Evolutionary conservation across 306 rosid genomes (phyloP).

Genomic region (Heteromeles arbutifolia): DNA sequence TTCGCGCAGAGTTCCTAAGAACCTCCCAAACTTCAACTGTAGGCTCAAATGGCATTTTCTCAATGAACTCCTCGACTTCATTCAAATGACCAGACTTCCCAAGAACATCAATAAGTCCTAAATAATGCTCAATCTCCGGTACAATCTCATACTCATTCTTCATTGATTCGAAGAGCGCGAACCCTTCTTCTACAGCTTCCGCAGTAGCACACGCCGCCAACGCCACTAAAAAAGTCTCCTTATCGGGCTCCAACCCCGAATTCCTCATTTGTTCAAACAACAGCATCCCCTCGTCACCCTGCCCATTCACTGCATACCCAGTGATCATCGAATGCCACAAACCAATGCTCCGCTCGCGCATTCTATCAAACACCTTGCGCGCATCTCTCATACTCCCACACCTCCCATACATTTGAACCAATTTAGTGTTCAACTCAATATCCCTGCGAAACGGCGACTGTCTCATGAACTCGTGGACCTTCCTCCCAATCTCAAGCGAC

Average conservation of each 20-base stretch:
- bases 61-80: conserved; percentile 67
- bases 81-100: conserved; percentile 65
- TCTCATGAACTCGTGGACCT: conserved; percentile 45
- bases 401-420: conserved; percentile 41
- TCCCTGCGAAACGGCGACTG: conserved; percentile 40
- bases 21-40: conserved; percentile 40
- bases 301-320: conserved; percentile 48
- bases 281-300: conserved; percentile 48
- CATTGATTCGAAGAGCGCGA: conserved; percentile 41
- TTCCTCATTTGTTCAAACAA: conserved; percentile 55
- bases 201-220: conserved; percentile 58
- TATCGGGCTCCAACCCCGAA: conserved; percentile 39
- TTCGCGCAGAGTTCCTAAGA: conserved; percentile 39
- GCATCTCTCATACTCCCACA: conserved; percentile 69
- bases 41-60: conserved; percentile 48
- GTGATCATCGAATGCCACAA: conserved; percentile 65
- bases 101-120: conserved; percentile 43
- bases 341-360: conserved; percentile 39
- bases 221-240: conserved; percentile 42
- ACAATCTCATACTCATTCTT: conserved; percentile 39
- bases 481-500: conserved; percentile 43
- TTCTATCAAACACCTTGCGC: conserved; percentile 64
- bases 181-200: conserved; percentile 63
- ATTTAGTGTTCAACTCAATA: conserved; percentile 36
- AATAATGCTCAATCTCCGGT: conserved; percentile 49